Evolutionary conservation across 139 green algal species (phyloP), one percentile per base, ranked within the genome.

Genomic region (Auxenochlorella protothecoides): DNA sequence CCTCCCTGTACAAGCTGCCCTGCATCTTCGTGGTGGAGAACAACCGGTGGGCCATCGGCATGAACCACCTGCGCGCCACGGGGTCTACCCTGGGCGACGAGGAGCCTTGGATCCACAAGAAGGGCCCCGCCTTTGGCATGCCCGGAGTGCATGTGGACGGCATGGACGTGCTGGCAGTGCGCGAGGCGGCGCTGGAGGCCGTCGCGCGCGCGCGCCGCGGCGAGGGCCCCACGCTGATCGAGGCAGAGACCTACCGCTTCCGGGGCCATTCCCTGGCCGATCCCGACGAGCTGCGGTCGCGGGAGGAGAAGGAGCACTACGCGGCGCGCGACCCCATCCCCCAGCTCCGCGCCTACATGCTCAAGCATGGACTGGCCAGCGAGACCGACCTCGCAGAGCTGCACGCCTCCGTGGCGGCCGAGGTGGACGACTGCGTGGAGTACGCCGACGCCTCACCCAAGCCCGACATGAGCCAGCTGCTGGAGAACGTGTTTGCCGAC

Each of bases 21-120:
- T 89, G 92, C 86, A 96, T 98, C 71, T 98, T 98, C 70, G 94
- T 98, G 65, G 94, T 98, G 68, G 94, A 98, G 85, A 98, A 98
- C 87, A 98, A 98, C 86, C 82, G 89, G 79, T 91, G 94, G 94
- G 94, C 94, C 70, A 98, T 98, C 75, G 94, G 94, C 82, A 98
- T 98, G 94, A 86, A 79, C 77, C 93, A 98, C 83, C 60, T 79
- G 27, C 80, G 93, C 15, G 89, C 93, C 72, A 98, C 93, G 14
- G 79, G 77, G 9, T 76, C 72, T 65, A 83, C 87, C 44, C 12
- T 80, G 9, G 88, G 83, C 13, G 89, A 97, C 73, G 60, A 87
- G 16, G 85, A 92, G 57, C 92, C 94, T 9, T 87, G 82, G 81
- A 98, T 98, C 81, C 97, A 96, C 85, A 98, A 97, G 80, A 98